Base-by-base conservation (phyloP, 805 yeast genomes). In the Debaryomyces tyrocola region DNA sequence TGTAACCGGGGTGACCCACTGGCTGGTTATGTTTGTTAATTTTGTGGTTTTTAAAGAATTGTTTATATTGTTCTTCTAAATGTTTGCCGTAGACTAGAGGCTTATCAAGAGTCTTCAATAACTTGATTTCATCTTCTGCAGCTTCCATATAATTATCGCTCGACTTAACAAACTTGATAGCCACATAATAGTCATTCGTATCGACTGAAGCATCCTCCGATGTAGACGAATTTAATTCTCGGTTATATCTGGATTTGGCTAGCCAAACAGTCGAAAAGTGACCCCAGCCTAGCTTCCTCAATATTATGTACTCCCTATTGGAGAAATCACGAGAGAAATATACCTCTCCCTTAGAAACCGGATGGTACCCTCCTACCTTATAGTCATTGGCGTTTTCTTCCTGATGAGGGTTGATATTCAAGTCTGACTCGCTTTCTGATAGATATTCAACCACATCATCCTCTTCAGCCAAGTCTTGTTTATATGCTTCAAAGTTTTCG, bases 211-310 rank as follows among this genome's bases (percentile, higher is more conserved):
- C 45, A 6, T 12, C 24, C 10, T n/a, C 17, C 15, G 41, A n/a
- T 6, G 43, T 39, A 7, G 27, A 51, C 43, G 76, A 78, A 42
- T 59, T 24, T 14, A 51, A 38, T 18, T 37, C 14, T 2, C 43
- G 41, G 20, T 44, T 50, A 29, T 42, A 46, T 33, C 52, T 34
- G 11, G 54, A 45, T 36, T 53, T 58, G 0, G 85, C 85, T 24
- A 83, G 61, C 87, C 87, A 83, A n/a, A 83, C 88, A 1, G 87
- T 82, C 34, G 85, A 79, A 54, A 83, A 83, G 56, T 83, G 86
- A 31, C 89, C 88, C 86, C 86, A 82, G 2, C 89, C 89, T 7
- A 83, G 65, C 59, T 83, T 83, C 24, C 86, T 65, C 17, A 79
- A 67, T 20, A 82, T 64, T 7, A 66, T 57, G 58, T 82, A 82